Evolutionary conservation across 139 green algal genomes (phyloP).

Genomic region (Volvox reticuliferus): DNA sequence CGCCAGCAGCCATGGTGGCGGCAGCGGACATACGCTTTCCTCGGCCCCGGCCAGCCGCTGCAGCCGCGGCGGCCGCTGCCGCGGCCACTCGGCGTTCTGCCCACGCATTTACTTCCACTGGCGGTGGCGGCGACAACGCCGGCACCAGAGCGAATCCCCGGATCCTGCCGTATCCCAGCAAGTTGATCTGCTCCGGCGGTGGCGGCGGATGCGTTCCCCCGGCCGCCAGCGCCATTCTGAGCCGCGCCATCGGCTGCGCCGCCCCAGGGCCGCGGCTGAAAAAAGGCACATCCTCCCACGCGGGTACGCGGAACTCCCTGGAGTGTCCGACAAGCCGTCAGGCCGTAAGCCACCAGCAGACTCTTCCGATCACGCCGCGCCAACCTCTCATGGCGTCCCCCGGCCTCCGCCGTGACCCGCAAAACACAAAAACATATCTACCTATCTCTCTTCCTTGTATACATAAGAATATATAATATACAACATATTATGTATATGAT

Average conservation of each 20-base stretch:
- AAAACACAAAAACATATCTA: no score
- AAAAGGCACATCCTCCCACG: slow-evolving; percentile 41
- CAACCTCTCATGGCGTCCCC: no score
- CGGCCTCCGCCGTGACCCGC: no score
- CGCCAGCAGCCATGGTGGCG: neutral
- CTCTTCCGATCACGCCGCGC: no score
- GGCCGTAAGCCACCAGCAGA: no score
- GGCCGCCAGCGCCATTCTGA: neutral
- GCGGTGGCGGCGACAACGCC: slow-evolving; percentile 39
- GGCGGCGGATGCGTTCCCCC: neutral
- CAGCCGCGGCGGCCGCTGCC: neutral
- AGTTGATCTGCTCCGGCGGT: neutral
- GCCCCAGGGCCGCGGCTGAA: slow-evolving; percentile 24
- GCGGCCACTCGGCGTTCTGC: neutral
- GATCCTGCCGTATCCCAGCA: slow-evolving; percentile 23
- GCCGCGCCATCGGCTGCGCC: neutral
- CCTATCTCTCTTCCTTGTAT: no score
- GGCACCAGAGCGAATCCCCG: slow-evolving; percentile 38
- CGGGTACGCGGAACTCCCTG: slow-evolving; percentile 59
- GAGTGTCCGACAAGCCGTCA: no score
- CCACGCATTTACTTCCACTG: slow-evolving; percentile 34
- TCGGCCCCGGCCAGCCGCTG: neutral
- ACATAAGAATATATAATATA: no score
- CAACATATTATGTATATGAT: no score
- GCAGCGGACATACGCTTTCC: neutral